A percentile compares a stretch with the other conserved stretches of the same genome.
Conservation (phyloP, 179 eudicot genomes). For the Camellia oleifera region DNA sequence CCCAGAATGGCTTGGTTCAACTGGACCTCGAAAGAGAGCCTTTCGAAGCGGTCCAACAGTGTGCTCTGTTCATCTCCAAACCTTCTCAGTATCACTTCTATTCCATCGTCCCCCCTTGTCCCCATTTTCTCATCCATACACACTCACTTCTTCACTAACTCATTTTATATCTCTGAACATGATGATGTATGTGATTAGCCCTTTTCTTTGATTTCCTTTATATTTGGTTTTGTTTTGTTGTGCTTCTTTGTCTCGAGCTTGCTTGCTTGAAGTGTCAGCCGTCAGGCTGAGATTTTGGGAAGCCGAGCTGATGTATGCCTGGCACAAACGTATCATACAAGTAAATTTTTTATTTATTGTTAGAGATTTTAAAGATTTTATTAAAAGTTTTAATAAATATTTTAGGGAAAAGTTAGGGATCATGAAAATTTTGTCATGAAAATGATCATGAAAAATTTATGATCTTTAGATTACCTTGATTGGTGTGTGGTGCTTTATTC, state of each 20-base stretch:
- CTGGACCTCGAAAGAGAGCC: conserved; percentile 63
- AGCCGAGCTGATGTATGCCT: neutral
- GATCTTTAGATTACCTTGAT: too few species aligned
- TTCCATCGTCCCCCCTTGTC: conserved; percentile 11
- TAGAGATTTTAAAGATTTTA: too few species aligned
- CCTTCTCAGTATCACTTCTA: conserved; percentile 22
- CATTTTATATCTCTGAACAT: neutral
- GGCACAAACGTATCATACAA: neutral
- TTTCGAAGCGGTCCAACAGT: conserved; percentile 57
- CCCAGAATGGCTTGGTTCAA: conserved; percentile 66
- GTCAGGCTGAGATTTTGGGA: neutral
- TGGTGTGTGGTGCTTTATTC: too few species aligned
- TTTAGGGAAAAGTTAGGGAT: too few species aligned
- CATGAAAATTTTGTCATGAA: too few species aligned
- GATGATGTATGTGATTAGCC: too few species aligned
- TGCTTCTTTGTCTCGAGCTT: neutral
- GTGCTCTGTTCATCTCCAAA: conserved; percentile 52
- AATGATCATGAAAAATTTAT: too few species aligned
- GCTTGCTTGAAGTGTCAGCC: conserved; percentile 2
- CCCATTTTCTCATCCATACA: conserved; percentile 12
- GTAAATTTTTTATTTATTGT: too few species aligned
- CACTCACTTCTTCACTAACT: neutral
- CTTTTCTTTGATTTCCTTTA: too few species aligned
- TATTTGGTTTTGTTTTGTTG: too few species aligned
- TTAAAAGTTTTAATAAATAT: too few species aligned